Conservation (phyloP, 179 eudicot species). For the Camellia oleifera region DNA sequence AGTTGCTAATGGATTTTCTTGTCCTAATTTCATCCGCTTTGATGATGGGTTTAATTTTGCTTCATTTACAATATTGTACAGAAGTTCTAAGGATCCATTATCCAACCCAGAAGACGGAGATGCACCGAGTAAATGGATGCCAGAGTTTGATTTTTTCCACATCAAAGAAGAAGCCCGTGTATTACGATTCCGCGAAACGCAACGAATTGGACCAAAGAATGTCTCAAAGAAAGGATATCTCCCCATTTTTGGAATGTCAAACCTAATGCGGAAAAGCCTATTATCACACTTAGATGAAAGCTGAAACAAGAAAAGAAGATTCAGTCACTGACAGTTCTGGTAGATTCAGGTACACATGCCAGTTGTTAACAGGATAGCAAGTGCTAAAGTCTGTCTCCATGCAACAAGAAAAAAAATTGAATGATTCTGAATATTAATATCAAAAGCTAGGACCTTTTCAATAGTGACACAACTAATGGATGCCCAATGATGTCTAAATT, state of each 20-base stretch:
- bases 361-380: neutral
- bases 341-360: neutral
- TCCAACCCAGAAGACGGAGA: slow-evolving; percentile 44
- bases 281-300: slow-evolving; percentile 78
- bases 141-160: slow-evolving; percentile 59
- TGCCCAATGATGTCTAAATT: neutral
- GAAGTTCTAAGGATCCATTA: slow-evolving; percentile 44
- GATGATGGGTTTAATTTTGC: slow-evolving; percentile 61
- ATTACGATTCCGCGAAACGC: slow-evolving; percentile 54
- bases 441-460: neutral
- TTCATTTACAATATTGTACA: slow-evolving; percentile 52
- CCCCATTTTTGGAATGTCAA: slow-evolving; percentile 41
- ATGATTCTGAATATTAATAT: neutral
- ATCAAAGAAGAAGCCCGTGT: slow-evolving; percentile 37
- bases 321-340: neutral
- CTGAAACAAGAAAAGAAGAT: slow-evolving; percentile 40
- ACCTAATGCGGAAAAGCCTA: slow-evolving; percentile 67
- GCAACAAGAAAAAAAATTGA: neutral
- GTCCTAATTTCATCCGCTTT: slow-evolving; percentile 71
- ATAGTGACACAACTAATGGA: neutral
- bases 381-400: neutral
- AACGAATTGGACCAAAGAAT: slow-evolving; percentile 59
- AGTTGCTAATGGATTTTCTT: slow-evolving; percentile 33
- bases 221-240: slow-evolving; percentile 58
- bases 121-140: slow-evolving; percentile 46